Evolutionary conservation across 2,329 filamentous ascomycete species (phyloP), one percentile per base, ranked within the genome.

Genomic region (Juglanconis sp.): DNA sequence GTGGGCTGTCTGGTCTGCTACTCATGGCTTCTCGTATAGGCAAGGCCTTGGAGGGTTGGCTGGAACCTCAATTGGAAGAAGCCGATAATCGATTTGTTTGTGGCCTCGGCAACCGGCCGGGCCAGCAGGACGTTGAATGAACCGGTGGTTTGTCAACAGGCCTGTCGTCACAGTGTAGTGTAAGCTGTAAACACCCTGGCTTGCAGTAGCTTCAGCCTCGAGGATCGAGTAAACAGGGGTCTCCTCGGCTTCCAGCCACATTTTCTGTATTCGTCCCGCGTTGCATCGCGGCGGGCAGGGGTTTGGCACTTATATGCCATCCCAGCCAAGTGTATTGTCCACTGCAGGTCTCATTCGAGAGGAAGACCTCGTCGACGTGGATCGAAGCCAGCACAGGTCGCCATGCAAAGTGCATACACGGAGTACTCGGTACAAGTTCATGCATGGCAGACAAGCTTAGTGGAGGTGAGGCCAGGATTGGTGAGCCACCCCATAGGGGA

Each of bases 181-280:
- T 24, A 24, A 24, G 17, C 17, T 24, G 17, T 5, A 42, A 24
- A 17, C n/a, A 52, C 44, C 36, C 52, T 17, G 46, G 53, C n/a
- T 53, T 34, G 44, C 34, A 52, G 53, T 48, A 59, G 42, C 53
- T 56, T 53, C 53, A 62, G 56, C 57, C 60, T 60, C 57, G 57
- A 62, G 13, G 56, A 44, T 57, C 38, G 40, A 35, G 30, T 35
- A 17, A 30, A 49, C 60, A 62, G 46, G 60, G 56, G 15, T 56
- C 44, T 49, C 42, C 53, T 44, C 60, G 40, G 46, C 40, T 36
- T 13, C 35, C 30, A 24, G 17, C 17, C 50, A 38, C 30, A 50
- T 36, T 56, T 48, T 44, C 32, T 36, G 17, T 36, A 54, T 44
- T 61, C 59, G 53, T 55, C 58, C 49, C 42, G 49, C 31, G 13